A percentile compares a stretch with the other conserved stretches of the same genome.
Conservation (phyloP, 768 basidiomycete genomes). For the Lentinula edodes region DNA sequence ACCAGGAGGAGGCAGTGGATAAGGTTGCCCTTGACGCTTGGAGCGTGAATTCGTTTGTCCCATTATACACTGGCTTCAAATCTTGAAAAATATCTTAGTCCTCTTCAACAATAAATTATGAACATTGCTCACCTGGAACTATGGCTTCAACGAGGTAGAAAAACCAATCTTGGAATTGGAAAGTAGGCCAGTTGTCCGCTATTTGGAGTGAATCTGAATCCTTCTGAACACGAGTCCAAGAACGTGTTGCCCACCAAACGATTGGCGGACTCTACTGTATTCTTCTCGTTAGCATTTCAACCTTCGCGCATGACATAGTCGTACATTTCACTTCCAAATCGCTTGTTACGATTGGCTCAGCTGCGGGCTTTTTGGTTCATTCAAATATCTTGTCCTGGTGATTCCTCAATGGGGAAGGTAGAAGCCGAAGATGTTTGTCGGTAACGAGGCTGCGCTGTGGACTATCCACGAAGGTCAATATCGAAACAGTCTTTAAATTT, state of each 20-base stretch:
- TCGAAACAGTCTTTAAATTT: too few relatives aligned
- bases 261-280: neutral
- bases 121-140: neutral
- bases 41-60: neutral
- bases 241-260: conserved; percentile 1
- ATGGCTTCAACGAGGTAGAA: too few relatives aligned
- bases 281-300: neutral
- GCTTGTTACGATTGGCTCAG: too few relatives aligned
- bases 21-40: neutral
- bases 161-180: neutral
- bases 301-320: too few relatives aligned
- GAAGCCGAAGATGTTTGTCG: too few relatives aligned
- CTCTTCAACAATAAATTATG: neutral
- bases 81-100: neutral
- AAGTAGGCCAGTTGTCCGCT: neutral
- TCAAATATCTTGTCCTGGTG: too few relatives aligned
- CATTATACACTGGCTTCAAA: neutral
- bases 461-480: too few relatives aligned
- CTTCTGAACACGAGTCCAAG: neutral
- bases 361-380: too few relatives aligned
- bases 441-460: too few relatives aligned
- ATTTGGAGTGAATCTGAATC: neutral
- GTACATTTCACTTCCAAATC: too few relatives aligned
- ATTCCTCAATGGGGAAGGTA: too few relatives aligned
- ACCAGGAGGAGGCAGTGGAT: neutral